Base-by-base conservation (phyloP, 768 basidiomycete genomes). In the Pholiota conissans region DNA sequence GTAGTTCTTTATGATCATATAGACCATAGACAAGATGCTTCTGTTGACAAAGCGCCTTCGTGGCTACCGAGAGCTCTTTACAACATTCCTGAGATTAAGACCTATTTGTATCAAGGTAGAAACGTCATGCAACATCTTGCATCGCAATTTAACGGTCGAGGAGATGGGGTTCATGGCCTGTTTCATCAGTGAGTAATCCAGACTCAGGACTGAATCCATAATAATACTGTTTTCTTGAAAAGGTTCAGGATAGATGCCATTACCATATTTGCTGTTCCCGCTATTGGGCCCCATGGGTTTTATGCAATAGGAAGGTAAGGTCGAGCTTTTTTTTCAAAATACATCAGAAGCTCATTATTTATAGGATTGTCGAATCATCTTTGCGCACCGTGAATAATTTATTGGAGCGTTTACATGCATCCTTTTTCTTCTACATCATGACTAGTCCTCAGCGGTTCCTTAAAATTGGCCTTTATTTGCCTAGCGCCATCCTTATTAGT, bases 241-340 rank as follows among this genome's bases (percentile, higher is more conserved):
- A 95, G 93, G 72, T 98, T 91, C 69, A 87, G 95, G 40, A 95
- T 99, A 52, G 96, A 98, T 71, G 91, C 95, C 0, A 80, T 98
- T 60, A 98, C 95, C 0, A 68, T 98, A 18, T 97, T 90, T 67
- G 94, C 89, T 16, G 73, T 93, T 5, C 95, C 95, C 16, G 90
- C 95, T 1, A 72, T 78, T 5, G 95, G 96, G 6, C 97, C 97
- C 7, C 94, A 99, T 70, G 97, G 97, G 0, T 99, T 98, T 70
- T 87, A 95, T 74, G 84, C 93, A 2, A 78, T 99, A 28, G 96
- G 97, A 66, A 83, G 86, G 94, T 93, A 10, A 53, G 66, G 85
- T 71, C 27, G 1, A 48, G 20, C 32, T 29, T 37, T 50, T 20
- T 5, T 13, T 7, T 37, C 16, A 28, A 50, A 35, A 22, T 20